Evolutionary conservation across 2,329 filamentous ascomycete species (phyloP).

Genomic region (Pleurostoma richardsiae): DNA sequence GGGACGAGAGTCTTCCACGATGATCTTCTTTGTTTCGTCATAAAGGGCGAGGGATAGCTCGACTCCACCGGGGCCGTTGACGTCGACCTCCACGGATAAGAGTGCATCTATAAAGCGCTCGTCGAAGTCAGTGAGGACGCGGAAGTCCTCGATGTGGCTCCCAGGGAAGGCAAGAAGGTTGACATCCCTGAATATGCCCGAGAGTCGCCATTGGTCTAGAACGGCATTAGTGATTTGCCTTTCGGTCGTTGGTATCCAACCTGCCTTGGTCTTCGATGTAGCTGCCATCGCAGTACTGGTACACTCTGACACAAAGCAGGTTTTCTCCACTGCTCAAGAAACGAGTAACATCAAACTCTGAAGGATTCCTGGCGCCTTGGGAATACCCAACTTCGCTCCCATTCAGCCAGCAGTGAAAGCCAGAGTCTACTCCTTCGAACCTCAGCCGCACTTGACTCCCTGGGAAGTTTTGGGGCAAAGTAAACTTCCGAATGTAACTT

Average conservation of each 20-base stretch:
- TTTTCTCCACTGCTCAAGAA: conserved; percentile 45
- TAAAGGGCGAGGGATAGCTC: conserved; percentile 5
- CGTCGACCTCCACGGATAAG: conserved; percentile 30
- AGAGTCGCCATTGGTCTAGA: conserved; percentile 64
- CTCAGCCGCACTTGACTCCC: conserved; percentile 57
- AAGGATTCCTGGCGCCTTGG: conserved; percentile 67
- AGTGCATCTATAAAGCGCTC: conserved; percentile 44
- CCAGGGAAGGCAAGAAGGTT: conserved; percentile 57
- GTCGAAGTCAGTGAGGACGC: conserved; percentile 48
- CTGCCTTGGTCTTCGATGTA: conserved; percentile 61
- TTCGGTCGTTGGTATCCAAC: no score
- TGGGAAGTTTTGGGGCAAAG: conserved; percentile 39
- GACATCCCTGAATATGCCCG: conserved; percentile 65
- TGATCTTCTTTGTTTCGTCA: conserved; percentile 11
- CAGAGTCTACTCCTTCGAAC: conserved; percentile 71
- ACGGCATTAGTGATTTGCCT: neutral
- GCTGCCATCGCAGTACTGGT: conserved; percentile 66
- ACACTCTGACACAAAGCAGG: conserved; percentile 60
- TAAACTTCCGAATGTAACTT: conserved; percentile 55
- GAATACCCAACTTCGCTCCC: conserved; percentile 64
- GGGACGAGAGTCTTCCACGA: conserved; percentile 12
- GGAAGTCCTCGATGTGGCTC: conserved; percentile 52
- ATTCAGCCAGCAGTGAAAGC: conserved; percentile 69
- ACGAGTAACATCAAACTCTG: conserved; percentile 65
- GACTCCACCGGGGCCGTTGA: conserved; percentile 24